Evolutionary conservation across 1,284 basidiomycete genomes (phyloP).

Genomic region (Mycena sp.): DNA sequence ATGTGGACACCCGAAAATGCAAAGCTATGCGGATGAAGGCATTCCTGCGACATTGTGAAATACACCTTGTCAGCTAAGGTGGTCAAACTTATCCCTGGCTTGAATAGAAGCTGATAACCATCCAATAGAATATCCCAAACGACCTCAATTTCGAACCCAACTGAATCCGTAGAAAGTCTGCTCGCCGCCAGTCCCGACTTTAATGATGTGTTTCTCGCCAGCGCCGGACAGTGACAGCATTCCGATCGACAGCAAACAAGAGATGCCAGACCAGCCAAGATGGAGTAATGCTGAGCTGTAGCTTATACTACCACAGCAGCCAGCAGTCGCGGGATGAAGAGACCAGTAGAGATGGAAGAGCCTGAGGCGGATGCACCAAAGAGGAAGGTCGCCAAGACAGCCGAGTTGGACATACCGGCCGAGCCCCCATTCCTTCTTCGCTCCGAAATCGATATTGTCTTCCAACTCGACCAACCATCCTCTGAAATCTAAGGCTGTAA

Average conservation of each 20-base stretch:
- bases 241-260: neutral
- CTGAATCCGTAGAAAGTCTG: too few species aligned
- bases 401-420: neutral
- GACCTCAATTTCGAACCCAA: neutral
- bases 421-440: neutral
- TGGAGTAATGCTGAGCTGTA: too few species aligned
- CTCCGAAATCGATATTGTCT: too few species aligned
- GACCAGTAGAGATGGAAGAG: neutral
- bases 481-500: too few species aligned
- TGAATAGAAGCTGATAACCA: neutral
- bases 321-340: neutral
- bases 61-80: neutral
- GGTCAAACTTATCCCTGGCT: neutral
- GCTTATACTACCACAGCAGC: too few species aligned
- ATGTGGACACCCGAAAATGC: conserved; percentile 4
- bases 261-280: neutral
- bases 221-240: neutral
- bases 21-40: too few species aligned
- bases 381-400: neutral
- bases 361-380: neutral
- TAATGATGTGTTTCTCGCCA: neutral
- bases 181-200: too few species aligned
- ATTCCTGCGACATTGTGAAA: too few species aligned
- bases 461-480: too few species aligned
- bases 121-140: neutral